Base-by-base conservation (phyloP, 2,329 filamentous ascomycete species). In the Colletotrichum siamense region DNA sequence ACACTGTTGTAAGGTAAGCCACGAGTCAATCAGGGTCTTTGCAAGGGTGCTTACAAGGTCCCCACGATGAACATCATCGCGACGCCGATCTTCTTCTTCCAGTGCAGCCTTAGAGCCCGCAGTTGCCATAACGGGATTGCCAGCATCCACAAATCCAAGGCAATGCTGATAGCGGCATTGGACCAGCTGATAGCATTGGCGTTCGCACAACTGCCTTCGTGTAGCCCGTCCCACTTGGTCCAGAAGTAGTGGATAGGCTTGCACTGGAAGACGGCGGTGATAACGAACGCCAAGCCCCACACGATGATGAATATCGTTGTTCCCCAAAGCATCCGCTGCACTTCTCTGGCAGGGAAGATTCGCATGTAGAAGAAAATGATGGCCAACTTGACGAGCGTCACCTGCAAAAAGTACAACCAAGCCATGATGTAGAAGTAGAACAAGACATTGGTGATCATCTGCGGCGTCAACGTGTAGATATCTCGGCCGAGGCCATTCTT, bases 301-400 rank as follows among this genome's bases (percentile, higher is more conserved):
- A 82, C 9, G 2, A 81, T 52, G 71, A 83, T 84, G 73, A 87
- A 80, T 36, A 77, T 79, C 36, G 88, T 79, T 0, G 86, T 86
- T 16, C 71, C 83, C 81, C 83, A 85, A 5, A 88, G 80, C 5
- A 87, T 18, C 18, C 81, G 81, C 18, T 83, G 83, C 5, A 88
- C 82, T 5, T 63, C 70, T 5, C 55, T 75, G 0, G 79, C 79
- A 1, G 86, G 87, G 76, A 91, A 91, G 76, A 91, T 88, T 57
- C 88, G 86, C 36, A 88, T 82, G 80, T 89, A 91, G 81, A 91
- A 89, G 78, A 86, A 82, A 8, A 91, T 83, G 68, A 91, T 84
- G 8, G 88, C 86, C 8, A 89, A 79, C 77, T 90, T 89, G 44
- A 88, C 83, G 49, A 88, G 80, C 13, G 85, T 80, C 7, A 87